A percentile compares a stretch with the other conserved stretches of the same genome.
Evolutionary conservation across 2,329 filamentous ascomycete genomes (phyloP).

Genomic region (Knufia petricola): DNA sequence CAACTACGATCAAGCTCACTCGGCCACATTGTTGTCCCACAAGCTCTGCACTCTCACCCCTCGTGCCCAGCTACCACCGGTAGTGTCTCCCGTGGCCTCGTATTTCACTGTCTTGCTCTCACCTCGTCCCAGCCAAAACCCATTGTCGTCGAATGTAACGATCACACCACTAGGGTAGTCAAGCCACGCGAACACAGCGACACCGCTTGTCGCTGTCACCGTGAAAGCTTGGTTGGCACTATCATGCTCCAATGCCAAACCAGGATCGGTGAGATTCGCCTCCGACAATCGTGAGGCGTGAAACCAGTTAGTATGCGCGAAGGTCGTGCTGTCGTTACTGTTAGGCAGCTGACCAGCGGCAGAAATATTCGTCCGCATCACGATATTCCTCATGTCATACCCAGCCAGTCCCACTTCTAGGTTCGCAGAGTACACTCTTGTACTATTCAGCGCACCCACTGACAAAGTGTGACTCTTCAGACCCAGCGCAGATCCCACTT

Average conservation of each 20-base stretch:
- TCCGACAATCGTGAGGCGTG: conserved; percentile 38
- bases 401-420: conserved; percentile 27
- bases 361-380: conserved; percentile 38
- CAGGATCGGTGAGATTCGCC: conserved; percentile 41
- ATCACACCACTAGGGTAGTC: conserved; percentile 42
- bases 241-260: conserved; percentile 29
- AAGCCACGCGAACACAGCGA: conserved; percentile 48
- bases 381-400: conserved; percentile 28
- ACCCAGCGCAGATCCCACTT: conserved; percentile 32
- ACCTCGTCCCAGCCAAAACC: conserved; percentile 41
- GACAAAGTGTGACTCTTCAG: conserved; percentile 26
- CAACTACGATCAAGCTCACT: neutral
- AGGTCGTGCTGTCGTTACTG: conserved; percentile 30
- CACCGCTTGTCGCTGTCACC: conserved; percentile 38
- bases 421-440: conserved; percentile 35
- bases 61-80: conserved; percentile 34
- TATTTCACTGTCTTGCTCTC: conserved; percentile 39
- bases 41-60: conserved; percentile 44
- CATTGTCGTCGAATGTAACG: conserved; percentile 45
- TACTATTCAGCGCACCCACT: conserved; percentile 44
- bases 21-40: conserved; percentile 34
- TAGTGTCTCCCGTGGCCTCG: conserved; percentile 37
- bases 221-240: conserved; percentile 32
- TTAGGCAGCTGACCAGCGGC: conserved; percentile 42
- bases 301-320: conserved; percentile 44